phyloP scores from a whole-genome alignment of 208 protist genomes.

The Leishmania braziliensis region DNA sequence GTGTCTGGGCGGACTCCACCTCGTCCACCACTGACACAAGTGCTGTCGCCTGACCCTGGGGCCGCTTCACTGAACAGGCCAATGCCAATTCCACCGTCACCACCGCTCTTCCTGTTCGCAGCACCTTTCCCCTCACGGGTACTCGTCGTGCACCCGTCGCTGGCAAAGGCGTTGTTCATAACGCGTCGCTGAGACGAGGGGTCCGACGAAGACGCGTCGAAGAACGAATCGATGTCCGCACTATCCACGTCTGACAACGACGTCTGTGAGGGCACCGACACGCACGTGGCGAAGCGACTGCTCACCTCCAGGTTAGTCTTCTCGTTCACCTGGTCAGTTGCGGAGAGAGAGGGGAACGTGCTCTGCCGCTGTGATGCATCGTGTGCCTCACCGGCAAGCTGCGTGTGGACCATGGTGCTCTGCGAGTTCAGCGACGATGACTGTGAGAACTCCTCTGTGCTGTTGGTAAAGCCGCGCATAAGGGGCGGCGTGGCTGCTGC shows the following conservation, averaged over 20 bases:
- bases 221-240: conserved; percentile 19
- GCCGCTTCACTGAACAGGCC: neutral
- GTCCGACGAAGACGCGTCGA: conserved; percentile 8
- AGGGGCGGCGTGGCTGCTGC: neutral
- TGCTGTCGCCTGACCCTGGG: neutral
- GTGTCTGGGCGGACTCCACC: neutral
- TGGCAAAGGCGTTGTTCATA: conserved; percentile 19
- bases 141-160: neutral
- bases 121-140: neutral
- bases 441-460: neutral
- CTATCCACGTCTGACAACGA: conserved; percentile 7
- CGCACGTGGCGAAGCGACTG: conserved; percentile 45
- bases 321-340: conserved; percentile 1
- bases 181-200: neutral
- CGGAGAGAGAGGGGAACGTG: conserved; percentile 16
- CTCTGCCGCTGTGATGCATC: neutral
- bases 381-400: neutral
- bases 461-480: neutral
- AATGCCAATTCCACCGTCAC: neutral
- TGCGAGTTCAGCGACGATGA: conserved; percentile 8
- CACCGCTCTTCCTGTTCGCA: neutral
- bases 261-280: conserved; percentile 17
- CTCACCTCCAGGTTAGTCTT: conserved; percentile 14
- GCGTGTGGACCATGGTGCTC: conserved; percentile 20
- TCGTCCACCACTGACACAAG: too few species aligned